Evolutionary conservation across 140 eudicot species (phyloP), one percentile per base, ranked within the genome.

Genomic region (Senecio squalidus): DNA sequence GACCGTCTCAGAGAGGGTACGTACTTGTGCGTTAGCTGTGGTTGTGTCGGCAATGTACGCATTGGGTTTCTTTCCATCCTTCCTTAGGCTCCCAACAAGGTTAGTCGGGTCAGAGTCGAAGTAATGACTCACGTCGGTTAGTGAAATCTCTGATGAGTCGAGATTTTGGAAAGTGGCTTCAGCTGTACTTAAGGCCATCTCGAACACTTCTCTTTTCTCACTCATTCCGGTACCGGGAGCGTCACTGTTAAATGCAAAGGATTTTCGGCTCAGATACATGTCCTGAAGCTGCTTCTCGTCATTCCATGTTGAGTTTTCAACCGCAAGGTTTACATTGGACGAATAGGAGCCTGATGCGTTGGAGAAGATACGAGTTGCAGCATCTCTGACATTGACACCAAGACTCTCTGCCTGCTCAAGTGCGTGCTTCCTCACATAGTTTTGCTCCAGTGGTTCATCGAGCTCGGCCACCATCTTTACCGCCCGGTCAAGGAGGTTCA

Each of bases 231-330:
- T 84, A 18, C 96, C 95, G 6, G 99, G 99, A 6, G 96, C 81
- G 74, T 93, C 99, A n/a, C 78, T 58, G 75, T 93, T 89, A 16
- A 93, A 93, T 17, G 99, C 99, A 57, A 93, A 93, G 0, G 98
- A 92, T 74, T 92, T 92, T 28, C 98, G 56, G 77, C 95, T 87
- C 71, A 93, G 48, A 69, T 93, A 93, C 99, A 93, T 93, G 73
- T 93, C 99, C 66, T 93, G 99, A 51, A 93, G 96, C 76, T 93
- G 99, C 71, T 93, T 93, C 77, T 93, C 95, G 14, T 93, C 98
- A 16, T 84, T 92, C 98, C 98, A 92, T 38, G 98, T 59, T 18
- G 98, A 92, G 43, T 92, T 92, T 76, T 92, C 98, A 23, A 87
- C 98, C 0, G 98, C 98, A 50, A 93, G 96, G 80, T 93, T 93